Evolutionary conservation across 345 rosid genomes (phyloP).

Genomic region (Eucalyptus melliodora): DNA sequence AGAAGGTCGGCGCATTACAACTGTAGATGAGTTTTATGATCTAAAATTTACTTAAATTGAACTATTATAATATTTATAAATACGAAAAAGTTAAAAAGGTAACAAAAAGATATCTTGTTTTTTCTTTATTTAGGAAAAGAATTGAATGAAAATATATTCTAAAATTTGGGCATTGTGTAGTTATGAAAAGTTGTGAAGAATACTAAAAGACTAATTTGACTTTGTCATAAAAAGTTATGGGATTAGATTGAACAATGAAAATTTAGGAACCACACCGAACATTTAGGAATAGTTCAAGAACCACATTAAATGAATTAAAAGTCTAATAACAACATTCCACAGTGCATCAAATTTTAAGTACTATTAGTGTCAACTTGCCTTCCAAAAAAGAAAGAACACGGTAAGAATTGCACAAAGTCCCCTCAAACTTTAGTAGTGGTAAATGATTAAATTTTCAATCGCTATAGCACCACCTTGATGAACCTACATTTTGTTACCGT

Average conservation of each 20-base stretch:
- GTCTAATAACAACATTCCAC: not conserved
- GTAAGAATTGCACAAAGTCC: not conserved
- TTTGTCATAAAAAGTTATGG: not conserved
- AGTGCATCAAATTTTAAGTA: not conserved
- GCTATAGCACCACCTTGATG: not conserved
- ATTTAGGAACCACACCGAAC: not conserved
- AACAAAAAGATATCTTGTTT: not conserved
- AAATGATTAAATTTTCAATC: not conserved
- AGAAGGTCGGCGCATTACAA: not conserved
- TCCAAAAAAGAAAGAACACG: not conserved
- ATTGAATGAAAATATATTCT: not conserved
- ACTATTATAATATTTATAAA: too few relatives aligned
- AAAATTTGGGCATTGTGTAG: not conserved
- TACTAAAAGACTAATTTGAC: not conserved
- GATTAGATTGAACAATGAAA: not conserved
- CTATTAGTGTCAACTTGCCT: not conserved
- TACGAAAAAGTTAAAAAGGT: not conserved
- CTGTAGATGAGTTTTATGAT: not conserved
- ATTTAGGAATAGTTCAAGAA: not conserved
- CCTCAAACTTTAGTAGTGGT: not conserved
- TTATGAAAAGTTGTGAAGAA: not conserved
- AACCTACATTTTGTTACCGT: not conserved
- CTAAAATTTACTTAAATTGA: too few relatives aligned
- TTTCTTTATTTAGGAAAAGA: not conserved
- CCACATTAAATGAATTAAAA: accelerated